These are phyloP conservation scores for Macrolepiota dolichaula DNA, from an alignment of 768 basidiomycete species.

Conservation along the genomic window DNA sequence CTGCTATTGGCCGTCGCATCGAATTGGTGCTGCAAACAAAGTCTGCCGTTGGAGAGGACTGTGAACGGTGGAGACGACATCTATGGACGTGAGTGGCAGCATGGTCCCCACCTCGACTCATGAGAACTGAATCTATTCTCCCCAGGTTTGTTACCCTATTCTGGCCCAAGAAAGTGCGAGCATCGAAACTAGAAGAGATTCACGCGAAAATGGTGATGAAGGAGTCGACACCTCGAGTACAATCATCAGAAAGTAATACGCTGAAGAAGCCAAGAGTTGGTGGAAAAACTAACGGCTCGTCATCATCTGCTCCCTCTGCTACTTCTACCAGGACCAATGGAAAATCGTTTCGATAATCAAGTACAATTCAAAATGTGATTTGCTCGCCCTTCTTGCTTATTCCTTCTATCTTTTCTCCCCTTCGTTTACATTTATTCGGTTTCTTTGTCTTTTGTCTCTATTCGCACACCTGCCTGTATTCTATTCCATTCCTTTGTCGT, in stretches of 20 bases:
- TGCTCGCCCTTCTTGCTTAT: slow-evolving; percentile 20
- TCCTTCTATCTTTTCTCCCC: slow-evolving; percentile 12
- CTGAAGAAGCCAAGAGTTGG: slow-evolving; percentile 60
- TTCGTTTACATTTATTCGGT: slow-evolving; percentile 17
- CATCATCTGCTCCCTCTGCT: slow-evolving; percentile 36
- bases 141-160: slow-evolving; percentile 89
- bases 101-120: neutral
- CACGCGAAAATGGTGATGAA: slow-evolving; percentile 96
- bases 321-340: slow-evolving; percentile 54
- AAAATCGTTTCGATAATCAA: slow-evolving; percentile 54
- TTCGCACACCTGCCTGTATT: slow-evolving; percentile 13
- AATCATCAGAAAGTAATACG: slow-evolving; percentile 39
- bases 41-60: slow-evolving; percentile 75
- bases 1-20: slow-evolving; percentile 90
- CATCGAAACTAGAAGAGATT: slow-evolving; percentile 89
- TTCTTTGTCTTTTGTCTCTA: slow-evolving; percentile 13
- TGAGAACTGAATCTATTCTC: neutral
- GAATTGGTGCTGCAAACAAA: slow-evolving; percentile 78
- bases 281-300: slow-evolving; percentile 54
- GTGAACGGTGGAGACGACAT: slow-evolving; percentile 86
- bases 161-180: slow-evolving; percentile 97
- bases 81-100: slow-evolving; percentile 84
- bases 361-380: slow-evolving; percentile 19
- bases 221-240: slow-evolving; percentile 64
- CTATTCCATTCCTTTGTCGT: slow-evolving; percentile 9